Evolutionary conservation across 1,284 basidiomycete genomes (phyloP).

Genomic region (Cutaneotrichosporon daszewskae): DNA sequence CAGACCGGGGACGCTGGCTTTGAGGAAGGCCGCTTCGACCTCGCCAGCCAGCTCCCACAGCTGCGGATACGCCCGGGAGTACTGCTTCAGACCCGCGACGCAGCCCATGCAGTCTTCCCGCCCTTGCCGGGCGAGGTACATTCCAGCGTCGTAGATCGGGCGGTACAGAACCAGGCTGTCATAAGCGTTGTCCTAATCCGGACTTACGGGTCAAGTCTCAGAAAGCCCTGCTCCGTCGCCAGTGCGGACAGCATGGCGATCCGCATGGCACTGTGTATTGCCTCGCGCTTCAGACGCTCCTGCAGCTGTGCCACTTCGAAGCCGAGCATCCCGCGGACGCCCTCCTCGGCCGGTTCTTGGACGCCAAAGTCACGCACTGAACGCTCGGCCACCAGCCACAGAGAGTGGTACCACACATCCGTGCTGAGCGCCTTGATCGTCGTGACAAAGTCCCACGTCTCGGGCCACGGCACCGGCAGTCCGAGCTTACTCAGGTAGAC

Average conservation of each 20-base stretch:
- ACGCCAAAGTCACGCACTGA: slow-evolving; percentile 73
- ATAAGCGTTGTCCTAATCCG: slow-evolving; percentile 32
- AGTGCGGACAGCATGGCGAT: slow-evolving; percentile 71
- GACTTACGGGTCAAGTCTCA: slow-evolving; percentile 55
- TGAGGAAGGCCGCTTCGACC: slow-evolving; percentile 26
- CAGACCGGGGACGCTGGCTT: neutral
- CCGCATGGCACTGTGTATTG: slow-evolving; percentile 72
- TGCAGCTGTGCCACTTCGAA: slow-evolving; percentile 60
- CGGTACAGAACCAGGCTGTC: slow-evolving; percentile 63
- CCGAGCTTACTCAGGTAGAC: slow-evolving; percentile 70
- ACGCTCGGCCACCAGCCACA: slow-evolving; percentile 57
- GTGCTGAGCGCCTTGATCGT: slow-evolving; percentile 68
- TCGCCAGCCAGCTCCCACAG: slow-evolving; percentile 69
- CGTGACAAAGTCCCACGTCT: slow-evolving; percentile 83
- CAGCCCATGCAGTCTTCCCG: slow-evolving; percentile 74
- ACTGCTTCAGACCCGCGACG: slow-evolving; percentile 77
- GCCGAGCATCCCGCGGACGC: slow-evolving; percentile 7
- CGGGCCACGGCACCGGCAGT: slow-evolving; percentile 73
- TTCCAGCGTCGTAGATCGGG: slow-evolving; percentile 73
- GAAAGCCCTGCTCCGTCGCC: slow-evolving; percentile 72
- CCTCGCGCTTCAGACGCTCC: slow-evolving; percentile 68
- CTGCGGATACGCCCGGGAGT: slow-evolving; percentile 62
- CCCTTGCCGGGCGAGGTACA: slow-evolving; percentile 70
- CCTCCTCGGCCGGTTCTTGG: slow-evolving; percentile 50
- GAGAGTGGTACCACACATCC: slow-evolving; percentile 82